Evolutionary conservation across 345 rosid genomes (phyloP).

Genomic region (Pistacia integerrima): DNA sequence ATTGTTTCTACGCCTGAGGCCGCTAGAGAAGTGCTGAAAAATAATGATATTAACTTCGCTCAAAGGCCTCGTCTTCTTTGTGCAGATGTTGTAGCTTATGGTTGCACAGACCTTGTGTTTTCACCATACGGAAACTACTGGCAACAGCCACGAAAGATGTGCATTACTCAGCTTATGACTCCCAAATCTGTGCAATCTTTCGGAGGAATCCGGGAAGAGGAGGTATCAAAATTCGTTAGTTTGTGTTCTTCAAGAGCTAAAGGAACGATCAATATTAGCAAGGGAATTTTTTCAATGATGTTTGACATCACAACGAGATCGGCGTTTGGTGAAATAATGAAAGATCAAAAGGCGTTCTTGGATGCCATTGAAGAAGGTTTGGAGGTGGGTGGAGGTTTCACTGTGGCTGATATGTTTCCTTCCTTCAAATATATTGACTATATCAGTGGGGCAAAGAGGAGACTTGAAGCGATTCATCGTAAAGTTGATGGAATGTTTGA

Average conservation of each 20-base stretch:
- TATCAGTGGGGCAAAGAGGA: slow-evolving; percentile 19
- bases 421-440: slow-evolving; percentile 24
- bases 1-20: slow-evolving; percentile 29
- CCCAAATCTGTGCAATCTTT: slow-evolving; percentile 3
- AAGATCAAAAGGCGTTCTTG: background rate
- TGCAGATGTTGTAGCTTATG: background rate
- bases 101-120: background rate
- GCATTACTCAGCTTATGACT: background rate
- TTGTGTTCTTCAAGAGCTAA: background rate
- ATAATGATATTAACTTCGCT: slow-evolving; percentile 27
- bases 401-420: slow-evolving; percentile 28
- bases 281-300: background rate
- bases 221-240: background rate
- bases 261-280: background rate
- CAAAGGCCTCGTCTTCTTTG: slow-evolving; percentile 1
- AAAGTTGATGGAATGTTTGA: slow-evolving; percentile 27
- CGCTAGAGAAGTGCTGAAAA: slow-evolving; percentile 30
- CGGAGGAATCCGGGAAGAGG: slow-evolving; percentile 13
- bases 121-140: slow-evolving; percentile 16
- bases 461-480: slow-evolving; percentile 22
- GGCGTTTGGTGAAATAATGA: background rate
- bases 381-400: background rate
- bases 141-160: slow-evolving; percentile 6
- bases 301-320: slow-evolving; percentile 12
- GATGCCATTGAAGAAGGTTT: no score